phyloP scores from a whole-genome alignment of 495 filamentous ascomycete genomes.

The Penicillium soppii region DNA sequence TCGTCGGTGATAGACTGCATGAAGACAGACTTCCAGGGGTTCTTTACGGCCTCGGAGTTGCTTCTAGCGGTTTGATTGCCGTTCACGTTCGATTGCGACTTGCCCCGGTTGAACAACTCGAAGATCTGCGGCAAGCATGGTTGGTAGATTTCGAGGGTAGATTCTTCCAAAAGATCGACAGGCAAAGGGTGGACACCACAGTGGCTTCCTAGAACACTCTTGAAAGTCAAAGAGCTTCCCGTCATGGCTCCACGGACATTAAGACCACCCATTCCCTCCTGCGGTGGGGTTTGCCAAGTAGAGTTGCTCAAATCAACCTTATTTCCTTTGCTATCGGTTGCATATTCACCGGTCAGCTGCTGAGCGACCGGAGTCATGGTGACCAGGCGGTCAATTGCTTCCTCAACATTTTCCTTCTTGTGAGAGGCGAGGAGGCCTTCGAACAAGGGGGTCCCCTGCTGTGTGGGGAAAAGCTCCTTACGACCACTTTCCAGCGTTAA shows the following conservation, averaged over 20 bases:
- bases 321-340: constrained; percentile 31
- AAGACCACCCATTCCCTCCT: constrained; percentile 39
- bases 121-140: constrained; percentile 47
- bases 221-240: constrained; percentile 46
- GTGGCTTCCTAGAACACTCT: constrained; percentile 44
- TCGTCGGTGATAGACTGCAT: constrained; percentile 48
- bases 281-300: constrained; percentile 21
- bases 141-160: constrained; percentile 42
- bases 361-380: constrained; percentile 39
- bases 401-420: constrained; percentile 12
- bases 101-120: constrained; percentile 40
- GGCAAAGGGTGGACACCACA: constrained; percentile 46
- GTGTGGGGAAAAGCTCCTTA: constrained; percentile 47
- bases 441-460: constrained; percentile 39
- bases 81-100: constrained; percentile 1
- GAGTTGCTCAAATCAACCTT: constrained; percentile 22
- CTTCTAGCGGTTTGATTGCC: constrained; percentile 7
- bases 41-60: constrained; percentile 12
- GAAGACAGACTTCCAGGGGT: constrained; percentile 45
- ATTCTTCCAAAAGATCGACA: constrained; percentile 46
- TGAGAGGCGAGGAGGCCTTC: constrained; percentile 35
- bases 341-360: constrained; percentile 42
- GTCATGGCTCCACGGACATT: constrained; percentile 44
- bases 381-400: constrained; percentile 30
- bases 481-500: constrained; percentile 47